Percentiles rank a stretch among this genome's conserved stretches.
phyloP scores from a whole-genome alignment of 1,284 basidiomycete genomes.

The Pascua guehoae region DNA sequence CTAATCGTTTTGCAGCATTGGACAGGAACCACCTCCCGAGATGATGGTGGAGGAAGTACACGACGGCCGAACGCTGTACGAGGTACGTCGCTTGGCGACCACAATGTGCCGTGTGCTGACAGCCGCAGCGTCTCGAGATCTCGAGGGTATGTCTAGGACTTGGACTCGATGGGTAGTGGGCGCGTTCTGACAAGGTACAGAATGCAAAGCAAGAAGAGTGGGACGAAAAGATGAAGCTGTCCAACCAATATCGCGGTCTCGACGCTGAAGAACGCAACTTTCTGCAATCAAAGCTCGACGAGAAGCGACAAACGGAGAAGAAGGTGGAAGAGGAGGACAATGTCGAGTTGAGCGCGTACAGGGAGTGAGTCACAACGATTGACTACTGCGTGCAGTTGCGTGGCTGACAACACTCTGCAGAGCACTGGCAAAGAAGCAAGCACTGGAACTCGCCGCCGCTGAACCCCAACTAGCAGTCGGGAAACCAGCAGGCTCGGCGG shows the following conservation, averaged over 20 bases:
- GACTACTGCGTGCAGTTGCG: too few species aligned
- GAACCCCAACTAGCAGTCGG: slow-evolving; percentile 10
- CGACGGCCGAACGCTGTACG: slow-evolving; percentile 83
- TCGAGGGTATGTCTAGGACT: slow-evolving; percentile 62
- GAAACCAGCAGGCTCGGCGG: slow-evolving; percentile 4
- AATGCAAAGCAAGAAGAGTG: slow-evolving; percentile 88
- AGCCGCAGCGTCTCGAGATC: slow-evolving; percentile 38
- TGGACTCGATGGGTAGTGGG: neutral
- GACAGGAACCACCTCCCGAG: slow-evolving; percentile 78
- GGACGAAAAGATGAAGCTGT: slow-evolving; percentile 87
- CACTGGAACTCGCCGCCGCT: slow-evolving; percentile 15
- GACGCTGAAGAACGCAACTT: slow-evolving; percentile 88
- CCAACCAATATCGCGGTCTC: slow-evolving; percentile 85
- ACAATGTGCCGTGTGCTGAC: slow-evolving; percentile 45
- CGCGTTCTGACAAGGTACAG: slow-evolving; percentile 32
- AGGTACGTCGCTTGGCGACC: slow-evolving; percentile 57
- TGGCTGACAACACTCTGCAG: slow-evolving; percentile 11
- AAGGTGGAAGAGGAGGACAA: slow-evolving; percentile 69
- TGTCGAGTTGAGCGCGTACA: slow-evolving; percentile 51
- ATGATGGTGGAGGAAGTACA: slow-evolving; percentile 55
- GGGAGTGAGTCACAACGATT: slow-evolving; percentile 7
- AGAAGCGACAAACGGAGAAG: slow-evolving; percentile 69
- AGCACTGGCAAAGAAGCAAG: slow-evolving; percentile 28
- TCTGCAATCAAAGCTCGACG: slow-evolving; percentile 72
- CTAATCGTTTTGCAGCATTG: slow-evolving; percentile 54